Percentiles rank a stretch among this genome's conserved stretches.
Evolutionary conservation across 768 basidiomycete genomes (phyloP).

Genomic region (Termitomyces sp.): DNA sequence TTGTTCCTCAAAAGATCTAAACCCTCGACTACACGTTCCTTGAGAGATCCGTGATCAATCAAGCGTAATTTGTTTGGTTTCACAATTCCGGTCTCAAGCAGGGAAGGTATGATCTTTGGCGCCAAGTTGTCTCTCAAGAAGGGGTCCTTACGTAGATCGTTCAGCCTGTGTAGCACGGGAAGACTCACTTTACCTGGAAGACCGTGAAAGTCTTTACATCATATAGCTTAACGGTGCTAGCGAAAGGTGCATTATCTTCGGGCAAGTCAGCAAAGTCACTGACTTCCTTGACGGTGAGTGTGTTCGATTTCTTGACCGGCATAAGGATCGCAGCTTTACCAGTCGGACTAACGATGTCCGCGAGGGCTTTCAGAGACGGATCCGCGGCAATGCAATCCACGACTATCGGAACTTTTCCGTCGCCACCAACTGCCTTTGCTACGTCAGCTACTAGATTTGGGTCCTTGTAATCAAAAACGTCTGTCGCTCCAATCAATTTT

Average conservation of each 20-base stretch:
- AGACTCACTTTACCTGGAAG: conserved; percentile 27
- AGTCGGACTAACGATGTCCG: conserved; percentile 29
- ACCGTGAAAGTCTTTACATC: conserved; percentile 38
- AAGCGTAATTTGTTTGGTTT: conserved; percentile 36
- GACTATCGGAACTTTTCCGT: conserved; percentile 22
- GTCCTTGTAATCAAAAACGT: conserved; percentile 30
- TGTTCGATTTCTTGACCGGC: conserved; percentile 41
- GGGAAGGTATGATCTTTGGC: conserved; percentile 38
- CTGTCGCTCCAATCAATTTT: conserved; percentile 29
- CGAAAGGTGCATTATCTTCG: conserved; percentile 31
- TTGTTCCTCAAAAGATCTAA: conserved; percentile 42
- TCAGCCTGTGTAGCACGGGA: neutral
- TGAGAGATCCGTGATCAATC: conserved; percentile 36
- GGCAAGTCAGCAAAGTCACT: conserved; percentile 30
- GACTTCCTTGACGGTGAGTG: conserved; percentile 23
- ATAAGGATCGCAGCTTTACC: conserved; percentile 39
- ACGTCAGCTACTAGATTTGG: conserved; percentile 24
- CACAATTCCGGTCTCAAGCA: conserved; percentile 34
- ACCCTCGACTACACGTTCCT: conserved; percentile 36
- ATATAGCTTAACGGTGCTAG: conserved; percentile 27
- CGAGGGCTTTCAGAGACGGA: conserved; percentile 28
- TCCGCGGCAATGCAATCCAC: conserved; percentile 31
- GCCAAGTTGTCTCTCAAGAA: conserved; percentile 37
- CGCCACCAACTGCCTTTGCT: conserved; percentile 20
- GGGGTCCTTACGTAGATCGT: conserved; percentile 23